Base-by-base conservation (phyloP, 192 early-diverging fungal species). In the Linnemannia hyalina region DNA sequence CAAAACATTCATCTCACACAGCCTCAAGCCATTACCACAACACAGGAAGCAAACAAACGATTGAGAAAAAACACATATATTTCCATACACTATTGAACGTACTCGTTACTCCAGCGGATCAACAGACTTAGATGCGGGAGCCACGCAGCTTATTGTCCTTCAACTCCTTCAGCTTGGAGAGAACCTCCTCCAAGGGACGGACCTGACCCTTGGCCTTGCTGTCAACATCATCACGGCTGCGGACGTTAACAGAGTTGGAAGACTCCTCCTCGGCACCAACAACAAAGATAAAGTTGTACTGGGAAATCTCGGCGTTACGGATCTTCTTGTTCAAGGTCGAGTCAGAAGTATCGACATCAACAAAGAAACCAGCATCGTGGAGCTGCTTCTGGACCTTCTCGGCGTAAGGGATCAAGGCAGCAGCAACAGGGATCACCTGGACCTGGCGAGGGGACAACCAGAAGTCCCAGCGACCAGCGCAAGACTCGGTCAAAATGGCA, bases 241-340 rank as follows among this genome's bases (percentile, higher is more conserved):
- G 94, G 79, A 96, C 95, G 78, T 99, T 99, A 77, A 99, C 98
- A 32, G 94, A 94, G 68, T 90, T 78, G 55, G 93, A 93, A 0
- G 90, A 80, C 87, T 91, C 87, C 89, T 99, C 98, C 84, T 97
- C 92, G 40, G 90, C 94, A 57, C 98, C 98, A 38, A 99, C 98
- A 68, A 98, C 96, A 83, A 93, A 96, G 92, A 98, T 97, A 88
- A 99, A 98, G 95, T 98, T 99, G 88, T 94, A 98, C 72, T 97
- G 97, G 42, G 95, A 90, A 38, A 99, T 81, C 91, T 99, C 97
- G 38, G 97, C 96, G 74, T 97, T 97, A 73, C 97, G 95, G 88
- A 99, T 97, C 95, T 99, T 99, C 94, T 98, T 99, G 89, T 97
- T 96, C 85, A 99, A 91, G 40, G 97, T 98, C 44, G 93, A 92